Conservation (phyloP, 2,329 filamentous ascomycete species). For the Colletotrichum eleusines region DNA sequence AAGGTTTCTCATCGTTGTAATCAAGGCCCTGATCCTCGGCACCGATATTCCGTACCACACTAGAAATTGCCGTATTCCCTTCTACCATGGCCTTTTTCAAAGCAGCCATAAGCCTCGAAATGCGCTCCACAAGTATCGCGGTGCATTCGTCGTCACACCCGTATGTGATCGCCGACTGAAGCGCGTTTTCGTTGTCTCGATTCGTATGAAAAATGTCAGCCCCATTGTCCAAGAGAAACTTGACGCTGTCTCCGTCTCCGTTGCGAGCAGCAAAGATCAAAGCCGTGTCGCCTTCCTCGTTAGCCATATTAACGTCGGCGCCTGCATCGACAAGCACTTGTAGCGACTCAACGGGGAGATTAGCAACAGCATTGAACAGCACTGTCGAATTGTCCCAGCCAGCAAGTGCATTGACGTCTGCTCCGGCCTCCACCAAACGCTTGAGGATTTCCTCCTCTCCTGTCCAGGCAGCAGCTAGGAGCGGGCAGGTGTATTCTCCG, state of each 20-base stretch:
- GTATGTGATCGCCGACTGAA: constrained; percentile 47
- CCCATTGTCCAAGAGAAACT: constrained; percentile 51
- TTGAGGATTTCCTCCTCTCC: constrained; percentile 53
- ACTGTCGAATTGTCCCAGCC: constrained; percentile 51
- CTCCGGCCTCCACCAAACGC: constrained; percentile 51
- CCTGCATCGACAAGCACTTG: constrained; percentile 51
- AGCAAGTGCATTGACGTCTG: constrained; percentile 52
- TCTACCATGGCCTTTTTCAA: constrained; percentile 48
- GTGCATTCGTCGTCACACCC: constrained; percentile 47
- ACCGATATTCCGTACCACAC: constrained; percentile 47
- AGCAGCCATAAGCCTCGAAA: constrained; percentile 48
- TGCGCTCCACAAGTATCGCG: constrained; percentile 48
- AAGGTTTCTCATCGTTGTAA: constrained; percentile 46
- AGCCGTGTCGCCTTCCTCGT: constrained; percentile 53
- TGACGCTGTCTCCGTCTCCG: constrained; percentile 51
- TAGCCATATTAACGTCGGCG: constrained; percentile 53
- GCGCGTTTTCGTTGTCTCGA: constrained; percentile 47
- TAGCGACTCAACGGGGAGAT: constrained; percentile 49
- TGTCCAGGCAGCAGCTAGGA: constrained; percentile 53
- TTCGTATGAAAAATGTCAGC: constrained; percentile 52
- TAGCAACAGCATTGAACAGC: constrained; percentile 53
- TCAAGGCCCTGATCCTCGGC: constrained; percentile 46
- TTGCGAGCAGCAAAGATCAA: constrained; percentile 52
- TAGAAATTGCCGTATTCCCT: constrained; percentile 47
- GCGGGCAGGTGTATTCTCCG: constrained; percentile 50